phyloP scores from a whole-genome alignment of 2,329 filamentous ascomycete species.

The Ambrosiella beaveri region DNA sequence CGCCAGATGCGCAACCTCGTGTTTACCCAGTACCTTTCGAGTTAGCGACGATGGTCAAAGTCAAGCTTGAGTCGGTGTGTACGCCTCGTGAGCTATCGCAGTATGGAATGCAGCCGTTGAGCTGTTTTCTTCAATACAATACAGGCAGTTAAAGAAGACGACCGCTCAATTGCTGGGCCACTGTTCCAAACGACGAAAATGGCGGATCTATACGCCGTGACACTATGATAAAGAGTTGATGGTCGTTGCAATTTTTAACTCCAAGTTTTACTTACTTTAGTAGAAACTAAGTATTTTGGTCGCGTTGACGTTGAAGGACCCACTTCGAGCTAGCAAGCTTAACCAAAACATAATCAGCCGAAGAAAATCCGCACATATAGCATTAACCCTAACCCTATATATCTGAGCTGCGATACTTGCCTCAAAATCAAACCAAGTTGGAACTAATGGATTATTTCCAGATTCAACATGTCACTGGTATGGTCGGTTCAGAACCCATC shows the following conservation, averaged over 20 bases:
- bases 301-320: neutral
- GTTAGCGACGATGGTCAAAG: too few relatives aligned
- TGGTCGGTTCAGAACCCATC: too few relatives aligned
- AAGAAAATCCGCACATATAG: neutral
- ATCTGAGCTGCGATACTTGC: neutral
- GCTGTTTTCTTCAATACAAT: too few relatives aligned
- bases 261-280: neutral
- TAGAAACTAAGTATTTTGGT: neutral
- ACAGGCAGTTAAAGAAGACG: too few relatives aligned
- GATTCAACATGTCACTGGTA: neutral
- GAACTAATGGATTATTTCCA: neutral
- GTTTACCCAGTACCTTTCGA: too few relatives aligned
- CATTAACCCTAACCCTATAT: neutral
- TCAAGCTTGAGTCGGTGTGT: neutral
- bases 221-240: neutral
- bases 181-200: too few relatives aligned
- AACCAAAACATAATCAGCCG: neutral
- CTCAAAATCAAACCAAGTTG: too few relatives aligned
- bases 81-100: neutral
- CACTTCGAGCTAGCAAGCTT: neutral
- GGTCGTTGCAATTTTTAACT: neutral
- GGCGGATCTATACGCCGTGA: neutral
- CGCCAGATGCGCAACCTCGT: too few relatives aligned
- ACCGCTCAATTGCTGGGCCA: too few relatives aligned
- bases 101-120: neutral